phyloP scores from a whole-genome alignment of 148 eudicot genomes.

The Cornus suecica region DNA sequence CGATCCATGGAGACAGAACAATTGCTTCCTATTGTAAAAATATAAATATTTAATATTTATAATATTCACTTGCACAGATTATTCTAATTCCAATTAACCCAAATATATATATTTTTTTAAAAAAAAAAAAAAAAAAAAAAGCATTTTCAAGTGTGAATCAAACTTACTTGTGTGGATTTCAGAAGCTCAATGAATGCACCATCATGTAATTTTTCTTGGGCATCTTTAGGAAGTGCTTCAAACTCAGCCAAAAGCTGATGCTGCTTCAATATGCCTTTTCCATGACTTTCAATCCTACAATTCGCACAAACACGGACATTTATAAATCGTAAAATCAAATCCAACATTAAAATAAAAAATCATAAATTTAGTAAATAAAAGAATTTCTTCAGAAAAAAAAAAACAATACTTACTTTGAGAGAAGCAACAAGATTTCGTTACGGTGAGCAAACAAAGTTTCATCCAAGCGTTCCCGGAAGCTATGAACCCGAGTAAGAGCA shows the following conservation, averaged over 20 bases:
- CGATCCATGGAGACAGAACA: slow-evolving; percentile 80
- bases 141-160: not conserved
- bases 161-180: slow-evolving; percentile 73
- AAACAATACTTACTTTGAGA: slow-evolving; percentile 43
- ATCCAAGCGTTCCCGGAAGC: slow-evolving; percentile 76
- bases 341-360: not conserved
- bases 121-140: not conserved
- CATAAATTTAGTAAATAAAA: not conserved
- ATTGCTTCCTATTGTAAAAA: slow-evolving; percentile 71
- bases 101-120: too few species aligned
- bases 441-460: slow-evolving; percentile 60
- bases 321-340: too few species aligned
- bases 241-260: slow-evolving; percentile 79
- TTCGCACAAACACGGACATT: too few species aligned
- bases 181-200: slow-evolving; percentile 83
- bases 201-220: slow-evolving; percentile 51
- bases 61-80: not conserved
- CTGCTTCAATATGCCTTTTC: slow-evolving; percentile 82
- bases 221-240: slow-evolving; percentile 44
- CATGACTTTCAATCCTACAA: slow-evolving; percentile 69
- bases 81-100: too few species aligned
- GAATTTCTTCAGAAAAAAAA: not conserved
- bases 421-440: slow-evolving; percentile 64
- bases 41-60: not conserved
- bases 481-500: slow-evolving; percentile 64